A percentile compares a stretch with the other conserved stretches of the same genome.
These are phyloP conservation scores for Hypoxylon crocopeplum DNA, from an alignment of 495 filamentous ascomycete genomes.

Conservation along the genomic window DNA sequence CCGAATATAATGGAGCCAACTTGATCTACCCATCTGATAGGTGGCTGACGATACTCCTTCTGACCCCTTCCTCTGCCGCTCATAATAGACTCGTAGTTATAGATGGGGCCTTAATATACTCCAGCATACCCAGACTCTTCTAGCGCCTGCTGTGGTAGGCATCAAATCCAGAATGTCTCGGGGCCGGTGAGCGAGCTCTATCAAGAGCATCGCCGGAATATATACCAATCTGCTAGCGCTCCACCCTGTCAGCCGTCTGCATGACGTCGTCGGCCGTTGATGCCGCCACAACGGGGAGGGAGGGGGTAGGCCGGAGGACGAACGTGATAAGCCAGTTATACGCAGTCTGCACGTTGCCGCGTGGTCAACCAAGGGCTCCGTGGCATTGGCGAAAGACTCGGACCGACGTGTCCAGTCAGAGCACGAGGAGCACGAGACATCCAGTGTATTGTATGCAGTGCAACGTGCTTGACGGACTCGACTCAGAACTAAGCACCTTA, in stretches of 20 bases:
- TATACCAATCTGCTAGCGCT: no score
- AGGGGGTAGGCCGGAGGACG: conserved; percentile 4
- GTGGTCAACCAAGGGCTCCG: conserved; percentile 20
- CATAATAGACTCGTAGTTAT: neutral
- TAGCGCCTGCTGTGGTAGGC: neutral
- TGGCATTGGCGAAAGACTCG: conserved; percentile 24
- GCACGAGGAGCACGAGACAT: conserved; percentile 8
- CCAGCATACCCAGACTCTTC: neutral
- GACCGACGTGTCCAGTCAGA: conserved; percentile 33
- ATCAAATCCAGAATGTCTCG: neutral
- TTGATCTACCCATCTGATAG: neutral
- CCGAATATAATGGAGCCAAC: neutral
- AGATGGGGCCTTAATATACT: neutral
- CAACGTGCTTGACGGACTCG: conserved; percentile 18
- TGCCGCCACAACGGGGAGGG: neutral
- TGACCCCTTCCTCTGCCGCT: neutral
- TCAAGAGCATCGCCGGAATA: neutral
- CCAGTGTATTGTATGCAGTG: conserved; percentile 25
- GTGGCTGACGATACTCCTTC: neutral
- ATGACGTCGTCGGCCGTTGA: conserved; percentile 28
- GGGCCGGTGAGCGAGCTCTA: neutral
- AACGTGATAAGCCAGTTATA: conserved; percentile 18
- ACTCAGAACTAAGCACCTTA: conserved; percentile 5
- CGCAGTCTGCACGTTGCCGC: conserved; percentile 27
- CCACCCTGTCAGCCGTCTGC: neutral